Evolutionary conservation across 352 stramenopile species (phyloP).

Genomic region (Globisporangium nagaii): DNA sequence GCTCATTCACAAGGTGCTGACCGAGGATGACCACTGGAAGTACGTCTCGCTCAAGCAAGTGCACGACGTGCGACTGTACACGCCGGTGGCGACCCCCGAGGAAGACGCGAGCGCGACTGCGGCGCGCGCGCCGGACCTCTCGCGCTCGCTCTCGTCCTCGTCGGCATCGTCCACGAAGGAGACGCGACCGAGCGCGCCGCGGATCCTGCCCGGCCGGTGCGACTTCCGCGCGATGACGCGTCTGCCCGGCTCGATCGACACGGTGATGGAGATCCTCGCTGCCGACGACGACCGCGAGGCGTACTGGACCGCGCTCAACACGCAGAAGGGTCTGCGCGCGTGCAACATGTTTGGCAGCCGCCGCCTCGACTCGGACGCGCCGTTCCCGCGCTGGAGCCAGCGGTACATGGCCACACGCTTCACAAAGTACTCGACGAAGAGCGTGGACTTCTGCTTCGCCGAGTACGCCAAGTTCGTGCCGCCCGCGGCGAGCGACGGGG

Average conservation of each 20-base stretch:
- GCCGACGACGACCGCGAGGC: conserved; percentile 53
- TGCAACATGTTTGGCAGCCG: conserved; percentile 33
- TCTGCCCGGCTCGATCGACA: conserved; percentile 52
- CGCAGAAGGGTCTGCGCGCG: conserved; percentile 49
- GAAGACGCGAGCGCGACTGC: conserved; percentile 1
- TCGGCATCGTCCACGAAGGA: conserved; percentile 13
- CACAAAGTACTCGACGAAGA: conserved; percentile 43
- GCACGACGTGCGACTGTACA: conserved; percentile 66
- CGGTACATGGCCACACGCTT: conserved; percentile 60
- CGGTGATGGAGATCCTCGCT: conserved; percentile 48
- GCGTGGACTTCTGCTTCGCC: conserved; percentile 58
- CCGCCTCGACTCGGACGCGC: conserved; percentile 19
- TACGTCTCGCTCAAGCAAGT: conserved; percentile 55
- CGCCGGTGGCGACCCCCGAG: conserved; percentile 21
- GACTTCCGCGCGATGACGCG: conserved; percentile 69
- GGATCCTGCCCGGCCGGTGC: conserved; percentile 24
- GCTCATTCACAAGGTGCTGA: conserved; percentile 32
- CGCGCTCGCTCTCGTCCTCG: conserved; percentile 19
- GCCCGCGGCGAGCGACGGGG: conserved; percentile 9
- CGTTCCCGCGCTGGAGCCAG: conserved; percentile 62
- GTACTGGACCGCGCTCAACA: conserved; percentile 74
- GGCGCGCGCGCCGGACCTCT: conserved; percentile 15
- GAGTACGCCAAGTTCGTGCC: conserved; percentile 42
- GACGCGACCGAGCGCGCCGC: conserved; percentile 2
- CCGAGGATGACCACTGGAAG: conserved; percentile 42